A percentile compares a stretch with the other conserved stretches of the same genome.
Conservation (phyloP, 257 asterid genomes). For the Eustoma russellianum region DNA sequence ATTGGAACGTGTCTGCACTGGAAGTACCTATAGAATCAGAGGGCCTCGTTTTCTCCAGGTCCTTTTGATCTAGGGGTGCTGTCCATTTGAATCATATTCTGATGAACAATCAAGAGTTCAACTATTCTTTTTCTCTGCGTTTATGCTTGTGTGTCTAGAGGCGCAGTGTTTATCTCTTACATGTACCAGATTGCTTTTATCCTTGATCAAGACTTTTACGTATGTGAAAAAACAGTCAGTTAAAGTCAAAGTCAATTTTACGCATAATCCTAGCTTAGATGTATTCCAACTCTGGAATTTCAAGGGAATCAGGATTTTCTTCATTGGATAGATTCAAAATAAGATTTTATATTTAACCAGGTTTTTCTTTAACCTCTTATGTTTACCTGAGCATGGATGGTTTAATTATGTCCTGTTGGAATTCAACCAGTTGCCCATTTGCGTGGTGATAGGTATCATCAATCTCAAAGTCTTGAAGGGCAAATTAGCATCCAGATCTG, state of each 20-base stretch:
- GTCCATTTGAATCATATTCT: constrained; percentile 4
- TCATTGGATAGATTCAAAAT: too few species aligned
- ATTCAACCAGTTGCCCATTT: too few species aligned
- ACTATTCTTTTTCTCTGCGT: not conserved
- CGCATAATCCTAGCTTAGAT: not conserved
- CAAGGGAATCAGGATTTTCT: too few species aligned
- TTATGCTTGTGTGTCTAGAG: not conserved
- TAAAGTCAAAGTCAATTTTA: not conserved
- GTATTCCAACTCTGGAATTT: too few species aligned
- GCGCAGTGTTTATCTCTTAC: not conserved
- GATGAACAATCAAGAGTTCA: not conserved
- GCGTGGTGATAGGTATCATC: too few species aligned
- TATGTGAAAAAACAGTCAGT: not conserved
- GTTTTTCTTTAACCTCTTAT: too few species aligned
- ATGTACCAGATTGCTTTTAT: not conserved
- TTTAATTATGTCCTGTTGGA: too few species aligned
- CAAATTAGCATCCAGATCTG: too few species aligned
- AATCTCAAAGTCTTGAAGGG: too few species aligned
- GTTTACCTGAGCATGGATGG: too few species aligned
- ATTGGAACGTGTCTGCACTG: constrained; percentile 42
- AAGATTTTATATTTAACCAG: too few species aligned
- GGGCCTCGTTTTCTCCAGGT: constrained; percentile 89
- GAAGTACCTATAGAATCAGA: constrained; percentile 58
- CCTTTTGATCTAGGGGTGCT: constrained; percentile 20
- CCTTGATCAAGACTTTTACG: not conserved